phyloP scores from a whole-genome alignment of 805 yeast genomes.

The Brettanomyces bruxellensis region DNA sequence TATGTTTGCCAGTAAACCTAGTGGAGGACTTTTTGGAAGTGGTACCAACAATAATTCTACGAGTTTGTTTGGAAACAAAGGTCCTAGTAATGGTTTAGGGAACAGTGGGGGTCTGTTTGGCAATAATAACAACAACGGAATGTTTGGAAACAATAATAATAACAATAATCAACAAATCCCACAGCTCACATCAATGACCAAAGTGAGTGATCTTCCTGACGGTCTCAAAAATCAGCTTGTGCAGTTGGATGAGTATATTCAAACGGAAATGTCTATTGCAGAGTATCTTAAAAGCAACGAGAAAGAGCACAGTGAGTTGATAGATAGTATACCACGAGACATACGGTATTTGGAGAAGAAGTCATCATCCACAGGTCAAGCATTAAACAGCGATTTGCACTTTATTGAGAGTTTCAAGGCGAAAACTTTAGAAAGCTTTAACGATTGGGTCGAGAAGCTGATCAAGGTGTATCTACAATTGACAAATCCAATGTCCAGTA shows the following conservation, averaged over 20 bases:
- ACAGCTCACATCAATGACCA: constrained; percentile 61
- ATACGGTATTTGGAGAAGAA: constrained; percentile 53
- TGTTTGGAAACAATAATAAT: background rate
- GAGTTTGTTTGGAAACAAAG: background rate
- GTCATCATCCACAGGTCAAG: constrained; percentile 57
- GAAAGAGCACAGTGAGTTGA: constrained; percentile 52
- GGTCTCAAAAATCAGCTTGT: constrained; percentile 59
- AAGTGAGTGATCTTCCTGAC: constrained; percentile 68
- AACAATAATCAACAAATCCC: constrained; percentile 20
- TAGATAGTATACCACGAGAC: constrained; percentile 68
- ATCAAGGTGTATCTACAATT: constrained; percentile 27
- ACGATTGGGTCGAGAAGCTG: constrained; percentile 30
- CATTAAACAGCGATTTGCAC: constrained; percentile 40
- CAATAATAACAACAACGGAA: constrained; percentile 12
- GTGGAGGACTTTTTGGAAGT: constrained; percentile 23
- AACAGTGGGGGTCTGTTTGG: background rate
- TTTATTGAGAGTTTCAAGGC: constrained; percentile 35
- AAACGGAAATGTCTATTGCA: constrained; percentile 64
- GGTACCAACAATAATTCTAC: constrained; percentile 1
- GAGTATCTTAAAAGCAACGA: constrained; percentile 56
- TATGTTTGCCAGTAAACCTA: constrained; percentile 14
- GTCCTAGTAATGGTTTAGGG: constrained; percentile 1
- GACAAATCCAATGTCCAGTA: constrained; percentile 26
- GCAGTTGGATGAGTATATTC: constrained; percentile 62
- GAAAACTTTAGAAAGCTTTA: constrained; percentile 27